Evolutionary conservation across 495 filamentous ascomycete species (phyloP), one percentile per base, ranked within the genome.

Genomic region (Podospora tetraspora): DNA sequence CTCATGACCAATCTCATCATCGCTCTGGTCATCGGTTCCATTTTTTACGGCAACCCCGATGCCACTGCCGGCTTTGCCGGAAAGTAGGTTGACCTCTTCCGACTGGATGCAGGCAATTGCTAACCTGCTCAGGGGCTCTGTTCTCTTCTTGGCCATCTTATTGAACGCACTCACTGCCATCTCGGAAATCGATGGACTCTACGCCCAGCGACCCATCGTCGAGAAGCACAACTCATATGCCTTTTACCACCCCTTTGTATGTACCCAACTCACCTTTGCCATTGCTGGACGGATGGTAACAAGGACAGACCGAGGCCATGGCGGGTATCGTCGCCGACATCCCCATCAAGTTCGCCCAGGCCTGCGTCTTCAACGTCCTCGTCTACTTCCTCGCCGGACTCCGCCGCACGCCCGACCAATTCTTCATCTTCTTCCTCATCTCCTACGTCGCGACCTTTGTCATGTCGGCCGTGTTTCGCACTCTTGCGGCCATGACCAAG

Each of bases 151-250:
- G 77, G 83, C 69, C 76, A 85, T 75, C 80, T 75, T 91, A 19
- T 89, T 91, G 29, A 79, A 78, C 29, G 76, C 77, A 16, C 62
- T 79, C 19, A 84, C 86, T 19, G 78, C 84, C 34, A 83, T 84
- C 59, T 79, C 84, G 0, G 88, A 92, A 71, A 89, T 91, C 72
- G 87, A 86, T 61, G 83, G 74, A 12, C 80, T 88, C 16, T 89
- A 88, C 66, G 79, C 80, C 7, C 85, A 89, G 73, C 80, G 87
- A 22, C 85, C 87, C 24, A 86, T 90, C 37, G 84, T 91, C 21
- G 85, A 88, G 61, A 90, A 90, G 72, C 89, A 91, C 68, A 81
- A 81, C 0, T 84, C 82, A 1, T 90, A 88, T 68, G 85, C 86
- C n/a, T 87, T 90, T 72, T 89, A 89, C 23, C 86, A 86, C 65